Percentiles rank a stretch among this genome's conserved stretches.
phyloP scores from a whole-genome alignment of 495 filamentous ascomycete species.

The Penicillium macrosclerotiorum region DNA sequence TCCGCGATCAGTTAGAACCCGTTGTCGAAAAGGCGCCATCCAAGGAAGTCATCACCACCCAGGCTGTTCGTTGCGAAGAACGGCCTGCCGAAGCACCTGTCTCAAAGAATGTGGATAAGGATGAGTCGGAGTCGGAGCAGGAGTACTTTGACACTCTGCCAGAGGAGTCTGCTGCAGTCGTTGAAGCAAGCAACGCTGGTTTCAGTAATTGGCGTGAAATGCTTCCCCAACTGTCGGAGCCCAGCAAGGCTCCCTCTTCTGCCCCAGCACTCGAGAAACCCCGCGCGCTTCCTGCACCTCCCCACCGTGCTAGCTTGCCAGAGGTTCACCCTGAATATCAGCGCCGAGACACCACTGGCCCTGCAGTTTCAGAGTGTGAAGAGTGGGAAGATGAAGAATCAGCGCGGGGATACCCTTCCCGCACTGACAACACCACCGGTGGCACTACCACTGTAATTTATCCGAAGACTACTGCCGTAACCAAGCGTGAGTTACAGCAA shows the following conservation, averaged over 20 bases:
- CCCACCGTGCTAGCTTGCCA: background rate
- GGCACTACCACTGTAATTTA: conserved; percentile 70
- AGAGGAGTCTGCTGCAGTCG: background rate
- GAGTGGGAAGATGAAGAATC: conserved; percentile 78
- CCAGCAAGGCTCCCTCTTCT: conserved; percentile 5
- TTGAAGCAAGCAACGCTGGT: background rate
- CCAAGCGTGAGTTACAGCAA: conserved; percentile 59
- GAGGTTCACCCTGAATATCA: background rate
- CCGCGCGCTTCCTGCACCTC: background rate
- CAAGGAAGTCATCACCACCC: conserved; percentile 32
- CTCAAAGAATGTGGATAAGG: conserved; percentile 4
- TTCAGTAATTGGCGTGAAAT: background rate
- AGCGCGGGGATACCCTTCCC: conserved; percentile 67
- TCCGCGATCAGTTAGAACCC: conserved; percentile 53
- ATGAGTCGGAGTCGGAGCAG: background rate
- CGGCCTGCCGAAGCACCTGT: conserved; percentile 7
- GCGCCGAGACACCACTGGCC: background rate
- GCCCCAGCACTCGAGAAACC: background rate
- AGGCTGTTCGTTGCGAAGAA: conserved; percentile 18
- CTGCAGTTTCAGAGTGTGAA: conserved; percentile 55
- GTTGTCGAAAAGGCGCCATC: conserved; percentile 32
- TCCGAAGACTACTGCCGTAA: conserved; percentile 44
- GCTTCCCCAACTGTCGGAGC: background rate
- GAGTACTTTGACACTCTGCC: background rate
- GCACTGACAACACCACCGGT: conserved; percentile 78